Evolutionary conservation across 306 rosid genomes (phyloP), one percentile per base, ranked within the genome.

Genomic region (Phaseolus lunatus): DNA sequence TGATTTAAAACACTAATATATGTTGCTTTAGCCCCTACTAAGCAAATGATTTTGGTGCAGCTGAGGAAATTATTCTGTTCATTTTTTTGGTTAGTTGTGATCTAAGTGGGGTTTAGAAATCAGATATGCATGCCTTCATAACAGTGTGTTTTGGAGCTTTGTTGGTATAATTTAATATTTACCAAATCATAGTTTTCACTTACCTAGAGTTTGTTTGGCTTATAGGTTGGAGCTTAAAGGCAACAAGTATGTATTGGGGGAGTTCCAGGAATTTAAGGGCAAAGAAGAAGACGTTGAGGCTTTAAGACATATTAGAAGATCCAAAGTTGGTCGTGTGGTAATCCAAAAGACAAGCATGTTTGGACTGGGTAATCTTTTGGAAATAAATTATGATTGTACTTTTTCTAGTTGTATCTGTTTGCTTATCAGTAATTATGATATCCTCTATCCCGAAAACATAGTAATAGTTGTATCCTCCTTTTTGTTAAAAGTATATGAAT

Each of bases 211-310:
- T 65, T 48, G 23, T 45, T 67, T 66, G 80, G 62, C 66, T 64
- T 75, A 73, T 90, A 94, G 98, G 81, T 67, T 95, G 88, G 97
- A 92, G 85, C 88, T 95, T 37, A 91, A 87, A 91, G 92, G 91
- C 75, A 85, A 78, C 76, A 92, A 91, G 73, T 82, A 83, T 74
- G 76, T 89, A 67, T 88, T 95, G 65, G 99, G 99, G 35, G 99
- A 95, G 66, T 95, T 95, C 83, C 81, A 87, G 72, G 97, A 95
- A 64, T 95, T 95, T 85, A 95, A 92, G 78, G 99, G 99, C 33
- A 92, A 89, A 88, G 65, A 83, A 69, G 97, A 88, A 73, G 99
- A 95, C 75, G 73, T 89, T 33, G 76, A 78, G 35, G 87, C 87
- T 59, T 89, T 95, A 85, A 85, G 84, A 79, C 69, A 73, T 44